Evolutionary conservation across 495 filamentous ascomycete species (phyloP).

Genomic region (Penicillium coprophilum): DNA sequence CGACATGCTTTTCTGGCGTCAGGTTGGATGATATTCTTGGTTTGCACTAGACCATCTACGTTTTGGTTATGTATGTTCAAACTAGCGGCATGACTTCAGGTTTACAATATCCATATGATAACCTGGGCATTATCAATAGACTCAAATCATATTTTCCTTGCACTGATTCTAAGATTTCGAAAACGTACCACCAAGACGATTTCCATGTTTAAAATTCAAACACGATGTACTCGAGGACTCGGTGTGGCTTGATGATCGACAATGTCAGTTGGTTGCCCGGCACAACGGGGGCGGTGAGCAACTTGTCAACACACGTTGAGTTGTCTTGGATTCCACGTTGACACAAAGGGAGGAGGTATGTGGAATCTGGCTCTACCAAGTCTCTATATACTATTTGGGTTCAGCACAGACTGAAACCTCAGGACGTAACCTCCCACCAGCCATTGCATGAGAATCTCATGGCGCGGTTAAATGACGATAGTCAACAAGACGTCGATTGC

Average conservation of each 20-base stretch:
- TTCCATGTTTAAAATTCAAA: background rate
- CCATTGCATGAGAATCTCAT: conserved; percentile 11
- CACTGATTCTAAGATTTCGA: background rate
- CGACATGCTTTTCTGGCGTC: background rate
- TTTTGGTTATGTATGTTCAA: background rate
- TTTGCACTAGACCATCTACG: background rate
- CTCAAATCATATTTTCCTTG: background rate
- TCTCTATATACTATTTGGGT: background rate
- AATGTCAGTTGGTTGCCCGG: conserved; percentile 31
- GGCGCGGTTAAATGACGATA: conserved; percentile 24
- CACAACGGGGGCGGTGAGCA: conserved; percentile 32
- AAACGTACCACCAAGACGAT: no score
- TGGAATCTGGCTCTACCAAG: background rate
- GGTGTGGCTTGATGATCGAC: conserved; percentile 12
- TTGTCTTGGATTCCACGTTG: conserved; percentile 1
- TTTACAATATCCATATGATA: background rate
- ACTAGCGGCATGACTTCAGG: background rate
- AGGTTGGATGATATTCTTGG: conserved; percentile 9
- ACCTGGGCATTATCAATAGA: background rate
- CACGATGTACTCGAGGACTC: background rate
- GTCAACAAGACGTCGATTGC: conserved; percentile 8
- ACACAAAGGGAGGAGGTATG: background rate
- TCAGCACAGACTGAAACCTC: background rate
- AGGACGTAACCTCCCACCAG: conserved; percentile 6
- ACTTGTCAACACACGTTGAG: conserved; percentile 18